Base-by-base conservation (phyloP, 2,329 filamentous ascomycete genomes). In the Cucurbitaria berberidis region DNA sequence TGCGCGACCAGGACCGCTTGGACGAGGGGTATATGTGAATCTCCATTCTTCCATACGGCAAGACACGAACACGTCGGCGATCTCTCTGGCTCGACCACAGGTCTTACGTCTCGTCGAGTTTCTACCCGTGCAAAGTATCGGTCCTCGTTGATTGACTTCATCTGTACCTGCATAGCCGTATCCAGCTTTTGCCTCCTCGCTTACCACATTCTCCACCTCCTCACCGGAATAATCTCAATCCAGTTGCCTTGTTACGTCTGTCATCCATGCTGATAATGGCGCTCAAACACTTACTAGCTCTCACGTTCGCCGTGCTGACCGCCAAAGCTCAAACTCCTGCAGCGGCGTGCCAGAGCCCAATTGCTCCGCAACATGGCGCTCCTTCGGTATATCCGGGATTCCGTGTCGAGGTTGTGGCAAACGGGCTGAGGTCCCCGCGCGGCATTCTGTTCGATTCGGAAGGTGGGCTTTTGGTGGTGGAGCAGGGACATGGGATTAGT, bases 391-490 rank as follows among this genome's bases (percentile, higher is more conserved):
- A 76, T 11, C 57, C 68, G 16, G 78, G 77, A 11, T 80, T 77
- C 57, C 62, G 68, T 22, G 76, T 76, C 5, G 72, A 76, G 48
- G 73, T 82, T 10, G 77, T 82, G 38, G 79, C 80, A 9, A 78
- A 76, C 18, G 74, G 75, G 9, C 63, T 83, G 35, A 72, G 68
- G 22, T 66, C 68, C 16, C 81, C 81, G 13, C 75, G 81, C 16
- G 76, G 77, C 10, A 76, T 83, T 39, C 66, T 74, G 10, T 80
- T 82, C 58, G 81, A 83, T 68, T 68, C 57, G 18, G 67, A 72
- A 42, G 81, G 80, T 18, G 77, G 77, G 51, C 67, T 83, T 32
- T 71, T 83, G n/a, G 77, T 83, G 5, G 75, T 82, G 19, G 77
- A 82, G 67, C 68, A 73, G 59, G 72, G 64, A 47, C 59, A 55